Evolutionary conservation across 2,329 filamentous ascomycete genomes (phyloP).

Genomic region (Microdochium trichocladiopsis): DNA sequence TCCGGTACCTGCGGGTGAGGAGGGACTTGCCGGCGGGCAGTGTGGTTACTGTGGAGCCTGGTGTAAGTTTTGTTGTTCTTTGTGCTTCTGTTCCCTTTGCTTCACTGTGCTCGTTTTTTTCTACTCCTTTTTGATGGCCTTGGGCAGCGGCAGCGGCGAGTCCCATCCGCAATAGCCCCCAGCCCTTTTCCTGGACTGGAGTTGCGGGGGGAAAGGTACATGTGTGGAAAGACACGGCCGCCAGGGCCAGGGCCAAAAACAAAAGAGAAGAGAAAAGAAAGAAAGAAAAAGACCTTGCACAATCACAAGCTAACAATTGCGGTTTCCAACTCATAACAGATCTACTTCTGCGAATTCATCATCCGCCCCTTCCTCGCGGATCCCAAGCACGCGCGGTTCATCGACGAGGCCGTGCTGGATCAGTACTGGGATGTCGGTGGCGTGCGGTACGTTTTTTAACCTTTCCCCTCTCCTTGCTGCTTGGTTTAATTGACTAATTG

Average conservation of each 20-base stretch:
- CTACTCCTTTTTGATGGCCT: conserved; percentile 2
- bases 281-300: too few relatives aligned
- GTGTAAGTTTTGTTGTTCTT: conserved; percentile 43
- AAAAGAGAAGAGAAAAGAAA: too few relatives aligned
- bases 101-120: conserved; percentile 1
- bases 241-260: too few relatives aligned
- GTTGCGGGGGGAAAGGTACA: too few relatives aligned
- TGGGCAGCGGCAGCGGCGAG: too few relatives aligned
- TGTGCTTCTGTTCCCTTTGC: conserved; percentile 1
- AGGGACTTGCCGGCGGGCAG: conserved; percentile 68
- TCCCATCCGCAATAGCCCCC: too few relatives aligned
- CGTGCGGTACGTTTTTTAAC: conserved; percentile 45
- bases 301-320: not conserved
- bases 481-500: conserved; percentile 3
- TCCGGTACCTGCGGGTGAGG: conserved; percentile 77
- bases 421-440: conserved; percentile 79
- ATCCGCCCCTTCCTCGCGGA: conserved; percentile 73
- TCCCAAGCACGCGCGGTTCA: conserved; percentile 66
- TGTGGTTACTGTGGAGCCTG: conserved; percentile 92
- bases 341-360: conserved; percentile 89
- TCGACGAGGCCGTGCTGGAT: conserved; percentile 65
- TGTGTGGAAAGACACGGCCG: too few relatives aligned
- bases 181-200: too few relatives aligned
- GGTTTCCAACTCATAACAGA: conserved; percentile 30
- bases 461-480: conserved; percentile 6